These are phyloP conservation scores for Neonectria coccinea DNA, from an alignment of 2,329 filamentous ascomycete genomes.

Conservation along the genomic window DNA sequence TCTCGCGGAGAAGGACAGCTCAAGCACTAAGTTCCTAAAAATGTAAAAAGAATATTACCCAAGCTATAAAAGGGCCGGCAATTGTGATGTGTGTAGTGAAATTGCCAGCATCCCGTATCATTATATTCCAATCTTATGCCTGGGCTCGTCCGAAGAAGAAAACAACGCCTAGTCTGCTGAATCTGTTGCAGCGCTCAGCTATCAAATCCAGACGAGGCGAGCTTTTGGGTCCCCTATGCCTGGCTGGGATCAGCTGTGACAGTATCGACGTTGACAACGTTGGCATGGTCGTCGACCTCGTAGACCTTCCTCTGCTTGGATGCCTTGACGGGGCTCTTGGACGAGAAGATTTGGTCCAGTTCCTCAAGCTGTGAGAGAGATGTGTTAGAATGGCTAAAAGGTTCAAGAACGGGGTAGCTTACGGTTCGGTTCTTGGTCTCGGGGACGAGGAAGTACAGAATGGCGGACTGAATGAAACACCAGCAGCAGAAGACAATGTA, in stretches of 20 bases:
- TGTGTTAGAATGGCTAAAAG: neutral
- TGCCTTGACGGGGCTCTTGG: constrained; percentile 36
- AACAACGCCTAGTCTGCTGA: neutral
- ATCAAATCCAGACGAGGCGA: neutral
- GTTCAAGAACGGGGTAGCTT: neutral
- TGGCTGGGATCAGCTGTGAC: constrained; percentile 8
- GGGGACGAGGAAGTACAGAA: constrained; percentile 63
- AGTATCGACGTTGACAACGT: constrained; percentile 37
- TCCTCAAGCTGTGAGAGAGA: constrained; percentile 37
- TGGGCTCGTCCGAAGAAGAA: neutral
- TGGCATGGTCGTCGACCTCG: constrained; percentile 33
- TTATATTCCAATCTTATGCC: neutral
- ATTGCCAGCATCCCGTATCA: neutral
- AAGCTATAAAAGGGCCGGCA: neutral
- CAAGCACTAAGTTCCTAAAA: neutral
- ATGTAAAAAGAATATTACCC: neutral
- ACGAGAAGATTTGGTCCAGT: constrained; percentile 40
- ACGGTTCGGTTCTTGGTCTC: constrained; percentile 62
- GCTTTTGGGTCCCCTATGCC: constrained; percentile 7
- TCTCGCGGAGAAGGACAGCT: neutral
- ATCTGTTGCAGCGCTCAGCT: neutral
- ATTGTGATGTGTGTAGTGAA: neutral
- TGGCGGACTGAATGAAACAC: constrained; percentile 54
- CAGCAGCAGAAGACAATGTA: constrained; percentile 65
- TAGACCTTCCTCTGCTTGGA: constrained; percentile 39